Evolutionary conservation across 179 eudicot genomes (phyloP), one percentile per base, ranked within the genome.

Genomic region (Corrigiola litoralis): DNA sequence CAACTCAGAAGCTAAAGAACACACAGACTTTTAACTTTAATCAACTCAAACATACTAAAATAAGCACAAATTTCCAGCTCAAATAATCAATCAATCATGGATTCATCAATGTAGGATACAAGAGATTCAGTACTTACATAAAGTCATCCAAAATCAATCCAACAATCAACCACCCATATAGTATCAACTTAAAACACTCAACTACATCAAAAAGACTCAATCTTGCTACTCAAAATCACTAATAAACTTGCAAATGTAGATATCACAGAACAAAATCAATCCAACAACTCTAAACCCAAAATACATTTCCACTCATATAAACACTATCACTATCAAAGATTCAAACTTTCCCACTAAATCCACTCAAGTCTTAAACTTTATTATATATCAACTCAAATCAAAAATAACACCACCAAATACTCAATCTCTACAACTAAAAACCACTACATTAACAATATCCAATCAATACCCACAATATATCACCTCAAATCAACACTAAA

Each of bases 301-400:
- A n/a, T n/a, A n/a, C n/a, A n/a, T n/a, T n/a, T n/a, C n/a, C n/a
- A n/a, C n/a, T n/a, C n/a, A n/a, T n/a, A n/a, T n/a, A n/a, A n/a
- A n/a, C n/a, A n/a, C n/a, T n/a, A n/a, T n/a, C n/a, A n/a, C 27
- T 28, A 56, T 9, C 10, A 56, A 56, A 56, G 61, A 56, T 56
- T 20, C 5, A 56, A 51, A 25, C 56, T 51, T 51, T 27, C 2
- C 0, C 13, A 3, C 13, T 13, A 52, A 52, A 28, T 12, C n/a
- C 11, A 52, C n/a, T 51, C 34, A 51, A 50, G 0, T 27, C 56
- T 33, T 24, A 4, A 32, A 27, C 7, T 25, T 51, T 33, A 27
- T 0, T 28, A 14, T 28, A 33, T 4, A 3, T 54, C 32, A 69
- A 2, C 25, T 14, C 31, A 56, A 41, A 47, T 25, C n/a, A n/a